phyloP scores from a whole-genome alignment of 371 early-diverging fungal species.

The Syncephalis fuscata region DNA sequence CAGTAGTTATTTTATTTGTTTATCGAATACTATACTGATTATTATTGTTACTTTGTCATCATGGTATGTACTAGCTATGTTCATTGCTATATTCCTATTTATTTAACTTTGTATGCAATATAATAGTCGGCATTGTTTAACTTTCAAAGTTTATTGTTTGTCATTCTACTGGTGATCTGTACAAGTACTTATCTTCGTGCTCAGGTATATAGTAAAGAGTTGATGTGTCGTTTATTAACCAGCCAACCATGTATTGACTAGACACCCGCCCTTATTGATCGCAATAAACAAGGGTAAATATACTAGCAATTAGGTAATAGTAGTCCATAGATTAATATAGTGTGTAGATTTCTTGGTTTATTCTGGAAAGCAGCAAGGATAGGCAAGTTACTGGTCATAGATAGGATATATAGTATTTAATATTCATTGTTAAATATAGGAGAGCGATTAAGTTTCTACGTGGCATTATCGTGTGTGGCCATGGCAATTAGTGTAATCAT shows the following conservation, averaged over 20 bases:
- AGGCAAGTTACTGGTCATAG: constrained; percentile 16
- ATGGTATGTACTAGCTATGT: no score
- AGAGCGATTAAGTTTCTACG: no score
- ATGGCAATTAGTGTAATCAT: no score
- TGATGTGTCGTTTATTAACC: no score
- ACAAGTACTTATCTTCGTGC: constrained; percentile 64
- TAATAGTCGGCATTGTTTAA: constrained; percentile 63
- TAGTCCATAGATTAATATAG: not conserved
- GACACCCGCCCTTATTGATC: constrained; percentile 47
- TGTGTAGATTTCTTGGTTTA: constrained; percentile 46
- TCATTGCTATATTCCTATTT: no score
- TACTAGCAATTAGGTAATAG: not conserved
- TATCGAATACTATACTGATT: no score
- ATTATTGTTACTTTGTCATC: no score
- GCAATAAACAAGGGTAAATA: constrained; percentile 42
- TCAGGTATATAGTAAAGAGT: constrained; percentile 25
- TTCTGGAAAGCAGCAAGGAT: constrained; percentile 87
- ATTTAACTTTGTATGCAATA: not conserved
- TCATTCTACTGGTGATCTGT: constrained; percentile 61
- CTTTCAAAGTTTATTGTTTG: constrained; percentile 59
- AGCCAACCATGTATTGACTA: no score
- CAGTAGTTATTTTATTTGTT: no score
- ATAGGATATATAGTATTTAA: not conserved
- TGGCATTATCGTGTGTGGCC: no score
- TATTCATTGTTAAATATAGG: not conserved